phyloP scores from a whole-genome alignment of 2,329 filamentous ascomycete species.

The Colletotrichum theobromicola region DNA sequence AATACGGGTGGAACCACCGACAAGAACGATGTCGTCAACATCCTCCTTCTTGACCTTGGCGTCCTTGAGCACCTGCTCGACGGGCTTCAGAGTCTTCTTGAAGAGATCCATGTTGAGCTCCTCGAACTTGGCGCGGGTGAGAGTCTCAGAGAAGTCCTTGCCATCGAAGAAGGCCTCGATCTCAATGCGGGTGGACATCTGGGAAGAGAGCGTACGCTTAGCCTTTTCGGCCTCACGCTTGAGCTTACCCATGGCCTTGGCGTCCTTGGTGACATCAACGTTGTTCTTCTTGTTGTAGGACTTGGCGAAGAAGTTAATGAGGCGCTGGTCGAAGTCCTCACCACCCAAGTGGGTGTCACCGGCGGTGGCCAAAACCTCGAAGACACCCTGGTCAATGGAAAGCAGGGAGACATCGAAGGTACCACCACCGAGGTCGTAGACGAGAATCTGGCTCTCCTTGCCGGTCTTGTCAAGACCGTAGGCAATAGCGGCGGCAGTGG shows the following conservation, averaged over 20 bases:
- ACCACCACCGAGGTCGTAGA: constrained; percentile 94
- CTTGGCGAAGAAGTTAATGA: constrained; percentile 97
- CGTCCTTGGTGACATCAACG: constrained; percentile 91
- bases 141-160: constrained; percentile 97
- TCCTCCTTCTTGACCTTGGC: constrained; percentile 96
- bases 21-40: constrained; percentile 94
- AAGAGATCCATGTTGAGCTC: constrained; percentile 99
- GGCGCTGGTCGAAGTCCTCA: constrained; percentile 98
- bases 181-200: constrained; percentile 92
- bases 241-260: constrained; percentile 98
- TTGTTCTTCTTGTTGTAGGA: constrained; percentile 97
- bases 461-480: constrained; percentile 91
- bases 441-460: constrained; percentile 86
- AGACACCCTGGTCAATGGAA: constrained; percentile 89
- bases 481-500: constrained; percentile 92
- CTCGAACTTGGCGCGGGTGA: constrained; percentile 99
- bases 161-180: constrained; percentile 97
- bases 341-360: constrained; percentile 98
- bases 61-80: constrained; percentile 98
- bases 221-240: constrained; percentile 99
- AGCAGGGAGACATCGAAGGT: constrained; percentile 94
- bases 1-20: constrained; percentile 98
- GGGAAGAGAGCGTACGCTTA: constrained; percentile 95
- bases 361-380: constrained; percentile 92
- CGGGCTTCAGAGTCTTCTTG: constrained; percentile 99